phyloP scores from a whole-genome alignment of 1,284 basidiomycete species.

The Chalciporus sp. region DNA sequence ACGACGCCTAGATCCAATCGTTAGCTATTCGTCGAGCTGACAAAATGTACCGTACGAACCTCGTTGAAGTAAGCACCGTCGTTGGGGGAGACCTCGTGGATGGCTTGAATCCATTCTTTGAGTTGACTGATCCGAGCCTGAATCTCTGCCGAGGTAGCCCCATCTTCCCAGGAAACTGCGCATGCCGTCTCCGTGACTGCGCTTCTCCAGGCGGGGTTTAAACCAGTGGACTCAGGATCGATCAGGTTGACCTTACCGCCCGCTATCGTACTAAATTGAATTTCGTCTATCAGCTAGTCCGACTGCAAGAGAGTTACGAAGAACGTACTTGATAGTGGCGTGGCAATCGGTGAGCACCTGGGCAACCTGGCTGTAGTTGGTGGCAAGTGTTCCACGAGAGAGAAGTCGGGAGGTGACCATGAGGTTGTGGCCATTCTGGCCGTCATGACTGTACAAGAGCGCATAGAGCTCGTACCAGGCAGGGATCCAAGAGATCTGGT shows the following conservation, averaged over 20 bases:
- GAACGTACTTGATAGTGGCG: conserved; percentile 4
- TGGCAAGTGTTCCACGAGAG: conserved; percentile 34
- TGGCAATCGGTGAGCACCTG: background rate
- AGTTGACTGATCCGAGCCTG: conserved; percentile 24
- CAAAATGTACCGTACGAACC: conserved; percentile 26
- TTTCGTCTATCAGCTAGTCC: background rate
- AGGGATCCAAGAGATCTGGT: conserved; percentile 14
- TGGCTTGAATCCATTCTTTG: conserved; percentile 28
- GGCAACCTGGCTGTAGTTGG: conserved; percentile 2
- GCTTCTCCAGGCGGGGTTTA: conserved; percentile 47
- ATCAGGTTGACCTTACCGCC: conserved; percentile 42
- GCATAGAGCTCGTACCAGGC: conserved; percentile 34
- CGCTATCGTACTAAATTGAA: conserved; percentile 33
- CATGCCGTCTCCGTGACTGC: conserved; percentile 35
- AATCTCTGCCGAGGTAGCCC: conserved; percentile 29
- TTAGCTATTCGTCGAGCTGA: no score
- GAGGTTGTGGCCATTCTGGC: conserved; percentile 18
- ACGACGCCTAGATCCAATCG: conserved; percentile 36
- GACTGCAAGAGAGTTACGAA: background rate
- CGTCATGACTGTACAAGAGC: conserved; percentile 4
- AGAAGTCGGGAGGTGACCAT: conserved; percentile 42
- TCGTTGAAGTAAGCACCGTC: conserved; percentile 47
- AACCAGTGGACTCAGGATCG: conserved; percentile 39
- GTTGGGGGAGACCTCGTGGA: conserved; percentile 27
- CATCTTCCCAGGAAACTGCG: conserved; percentile 36